These are phyloP conservation scores for Lolium multiflorum DNA, from an alignment of 176 grass and related monocot species.

Conservation along the genomic window DNA sequence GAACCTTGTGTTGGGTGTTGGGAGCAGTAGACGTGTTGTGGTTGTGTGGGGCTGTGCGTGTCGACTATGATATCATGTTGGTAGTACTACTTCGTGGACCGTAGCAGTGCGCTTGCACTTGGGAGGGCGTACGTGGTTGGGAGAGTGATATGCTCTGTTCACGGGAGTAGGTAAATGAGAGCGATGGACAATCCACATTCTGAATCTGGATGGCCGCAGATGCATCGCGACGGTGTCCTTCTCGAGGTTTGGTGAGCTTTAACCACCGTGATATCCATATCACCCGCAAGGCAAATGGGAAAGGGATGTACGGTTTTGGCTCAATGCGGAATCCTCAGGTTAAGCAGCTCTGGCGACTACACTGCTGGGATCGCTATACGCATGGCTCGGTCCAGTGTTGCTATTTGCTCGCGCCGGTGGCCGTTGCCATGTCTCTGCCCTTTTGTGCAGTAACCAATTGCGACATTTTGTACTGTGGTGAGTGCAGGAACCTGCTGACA, in stretches of 20 bases:
- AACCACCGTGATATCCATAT: not conserved
- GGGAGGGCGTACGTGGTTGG: not conserved
- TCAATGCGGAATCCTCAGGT: too few relatives aligned
- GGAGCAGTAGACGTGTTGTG: not conserved
- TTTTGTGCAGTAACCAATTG: not conserved
- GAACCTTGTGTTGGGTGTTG: not conserved
- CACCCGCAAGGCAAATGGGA: not conserved
- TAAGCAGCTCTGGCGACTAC: too few relatives aligned
- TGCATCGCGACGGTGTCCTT: not conserved
- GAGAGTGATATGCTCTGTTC: not conserved
- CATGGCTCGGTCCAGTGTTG: too few relatives aligned
- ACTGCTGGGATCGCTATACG: too few relatives aligned
- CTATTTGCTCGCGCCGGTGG: too few relatives aligned
- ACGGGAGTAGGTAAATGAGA: conserved; percentile 39
- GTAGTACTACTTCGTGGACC: not conserved
- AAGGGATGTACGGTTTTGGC: too few relatives aligned
- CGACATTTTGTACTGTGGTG: not conserved
- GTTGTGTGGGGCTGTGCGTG: not conserved
- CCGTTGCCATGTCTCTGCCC: too few relatives aligned
- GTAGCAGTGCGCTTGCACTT: not conserved
- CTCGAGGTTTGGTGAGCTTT: conserved; percentile 17
- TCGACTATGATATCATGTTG: not conserved
- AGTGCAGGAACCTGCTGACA: not conserved
- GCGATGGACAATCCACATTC: not conserved
- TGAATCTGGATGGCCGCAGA: not conserved